phyloP scores from a whole-genome alignment of 1,284 basidiomycete genomes.

The Ganoderma lucidum region DNA sequence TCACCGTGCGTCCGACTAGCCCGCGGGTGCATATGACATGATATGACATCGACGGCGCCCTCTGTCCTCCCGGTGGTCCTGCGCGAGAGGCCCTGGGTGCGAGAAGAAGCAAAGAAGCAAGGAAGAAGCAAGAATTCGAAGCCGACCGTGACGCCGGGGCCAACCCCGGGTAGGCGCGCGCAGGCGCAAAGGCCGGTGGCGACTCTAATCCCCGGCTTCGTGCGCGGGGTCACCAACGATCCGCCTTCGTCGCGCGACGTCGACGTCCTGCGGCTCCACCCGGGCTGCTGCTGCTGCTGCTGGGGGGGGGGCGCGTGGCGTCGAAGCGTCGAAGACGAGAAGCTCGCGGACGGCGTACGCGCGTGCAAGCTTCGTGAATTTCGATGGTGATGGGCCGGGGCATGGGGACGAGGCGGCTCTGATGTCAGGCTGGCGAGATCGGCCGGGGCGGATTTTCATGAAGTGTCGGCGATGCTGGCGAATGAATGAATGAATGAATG shows the following conservation, averaged over 20 bases:
- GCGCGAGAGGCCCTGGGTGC: too few relatives aligned
- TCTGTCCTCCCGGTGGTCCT: too few relatives aligned
- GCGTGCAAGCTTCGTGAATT: too few relatives aligned
- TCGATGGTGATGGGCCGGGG: too few relatives aligned
- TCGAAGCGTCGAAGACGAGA: not conserved
- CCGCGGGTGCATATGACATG: not conserved
- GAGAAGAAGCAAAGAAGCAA: not conserved
- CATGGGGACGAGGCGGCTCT: too few relatives aligned
- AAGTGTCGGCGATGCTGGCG: too few relatives aligned
- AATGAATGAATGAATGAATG: too few relatives aligned
- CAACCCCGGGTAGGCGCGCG: conserved; percentile 7
- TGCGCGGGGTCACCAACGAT: conserved; percentile 8
- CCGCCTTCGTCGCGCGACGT: not conserved
- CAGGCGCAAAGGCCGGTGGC: conserved; percentile 2
- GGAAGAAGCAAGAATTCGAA: not conserved
- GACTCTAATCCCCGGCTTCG: conserved; percentile 17
- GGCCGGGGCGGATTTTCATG: too few relatives aligned
- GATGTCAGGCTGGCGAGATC: too few relatives aligned
- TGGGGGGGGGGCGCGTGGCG: not conserved
- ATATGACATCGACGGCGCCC: too few relatives aligned
- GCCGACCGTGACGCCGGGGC: conserved; percentile 9
- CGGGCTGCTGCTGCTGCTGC: not conserved
- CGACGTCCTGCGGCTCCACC: not conserved
- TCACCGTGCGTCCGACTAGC: not conserved
- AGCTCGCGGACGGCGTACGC: too few relatives aligned